Evolutionary conservation across 306 rosid species (phyloP).

Genomic region (Astragalus glycyphyllos): DNA sequence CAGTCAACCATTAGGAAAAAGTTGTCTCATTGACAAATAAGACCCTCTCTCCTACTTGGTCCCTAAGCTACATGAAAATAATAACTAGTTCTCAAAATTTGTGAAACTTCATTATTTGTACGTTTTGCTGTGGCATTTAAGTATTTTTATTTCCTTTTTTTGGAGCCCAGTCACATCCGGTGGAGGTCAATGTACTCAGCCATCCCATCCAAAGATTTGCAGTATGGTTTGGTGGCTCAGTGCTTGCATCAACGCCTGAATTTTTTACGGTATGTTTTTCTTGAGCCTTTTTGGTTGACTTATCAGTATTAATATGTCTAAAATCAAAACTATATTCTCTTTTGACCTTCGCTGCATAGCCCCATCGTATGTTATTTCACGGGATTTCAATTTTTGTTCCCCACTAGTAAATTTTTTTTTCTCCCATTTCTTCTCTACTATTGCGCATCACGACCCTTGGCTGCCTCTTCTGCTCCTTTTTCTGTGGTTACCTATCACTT

Average conservation of each 20-base stretch:
- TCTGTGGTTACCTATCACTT: no score
- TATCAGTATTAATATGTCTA: background rate
- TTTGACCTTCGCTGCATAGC: no score
- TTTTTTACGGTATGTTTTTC: constrained; percentile 75
- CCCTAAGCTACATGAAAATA: no score
- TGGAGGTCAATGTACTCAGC: constrained; percentile 96
- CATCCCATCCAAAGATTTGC: constrained; percentile 99
- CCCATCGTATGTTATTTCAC: no score
- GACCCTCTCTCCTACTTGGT: no score
- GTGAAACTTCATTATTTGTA: no score
- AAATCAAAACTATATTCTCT: background rate
- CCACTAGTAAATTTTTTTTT: no score
- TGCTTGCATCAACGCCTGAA: constrained; percentile 98
- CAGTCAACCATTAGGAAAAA: background rate
- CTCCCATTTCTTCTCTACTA: no score
- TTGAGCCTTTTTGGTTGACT: background rate
- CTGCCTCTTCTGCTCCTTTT: no score
- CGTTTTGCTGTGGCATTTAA: constrained; percentile 20
- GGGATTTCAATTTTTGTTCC: no score
- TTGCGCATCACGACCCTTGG: no score
- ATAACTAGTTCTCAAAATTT: no score
- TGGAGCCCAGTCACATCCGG: constrained; percentile 77
- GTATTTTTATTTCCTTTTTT: constrained; percentile 5
- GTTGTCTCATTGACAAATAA: background rate
- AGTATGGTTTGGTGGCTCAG: constrained; percentile 99